Evolutionary conservation across 805 yeast species (phyloP).

Genomic region (Brettanomyces anomalus): DNA sequence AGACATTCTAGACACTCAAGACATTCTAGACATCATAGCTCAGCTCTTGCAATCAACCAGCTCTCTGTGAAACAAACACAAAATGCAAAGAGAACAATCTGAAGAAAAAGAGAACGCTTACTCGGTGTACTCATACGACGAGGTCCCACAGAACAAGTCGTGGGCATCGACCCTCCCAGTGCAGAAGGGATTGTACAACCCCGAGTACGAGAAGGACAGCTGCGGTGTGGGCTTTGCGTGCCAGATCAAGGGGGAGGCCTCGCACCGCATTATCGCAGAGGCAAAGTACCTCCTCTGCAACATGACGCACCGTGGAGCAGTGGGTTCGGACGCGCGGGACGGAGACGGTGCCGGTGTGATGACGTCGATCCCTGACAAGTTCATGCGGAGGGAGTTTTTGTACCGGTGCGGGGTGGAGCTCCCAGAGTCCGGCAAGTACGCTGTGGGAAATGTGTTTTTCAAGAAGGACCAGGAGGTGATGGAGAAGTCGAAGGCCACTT

Average conservation of each 20-base stretch:
- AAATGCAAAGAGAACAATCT: too few species aligned
- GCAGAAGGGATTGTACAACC: conserved; percentile 86
- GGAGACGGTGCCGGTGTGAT: conserved; percentile 99
- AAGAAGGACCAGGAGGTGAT: conserved; percentile 73
- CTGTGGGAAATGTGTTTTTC: conserved; percentile 91
- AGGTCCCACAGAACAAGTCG: conserved; percentile 66
- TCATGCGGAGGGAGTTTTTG: conserved; percentile 76
- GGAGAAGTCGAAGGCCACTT: conserved; percentile 61
- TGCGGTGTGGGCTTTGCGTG: conserved; percentile 99
- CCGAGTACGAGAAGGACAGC: conserved; percentile 90
- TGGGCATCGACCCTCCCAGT: conserved; percentile 91
- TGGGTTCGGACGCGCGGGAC: conserved; percentile 88
- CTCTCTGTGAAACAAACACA: too few species aligned
- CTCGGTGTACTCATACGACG: conserved; percentile 58
- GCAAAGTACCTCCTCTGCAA: conserved; percentile 82
- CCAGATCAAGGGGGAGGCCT: conserved; percentile 77
- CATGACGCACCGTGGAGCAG: conserved; percentile 99
- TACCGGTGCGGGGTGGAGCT: conserved; percentile 56
- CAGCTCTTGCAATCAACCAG: too few species aligned
- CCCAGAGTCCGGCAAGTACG: conserved; percentile 81
- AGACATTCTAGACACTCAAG: too few species aligned
- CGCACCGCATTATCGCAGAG: conserved; percentile 91
- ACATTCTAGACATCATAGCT: too few species aligned
- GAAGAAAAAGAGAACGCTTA: conserved; percentile 17
- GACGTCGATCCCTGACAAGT: conserved; percentile 84